Base-by-base conservation (phyloP, 2,329 filamentous ascomycete genomes). In the Claviceps sp. region DNA sequence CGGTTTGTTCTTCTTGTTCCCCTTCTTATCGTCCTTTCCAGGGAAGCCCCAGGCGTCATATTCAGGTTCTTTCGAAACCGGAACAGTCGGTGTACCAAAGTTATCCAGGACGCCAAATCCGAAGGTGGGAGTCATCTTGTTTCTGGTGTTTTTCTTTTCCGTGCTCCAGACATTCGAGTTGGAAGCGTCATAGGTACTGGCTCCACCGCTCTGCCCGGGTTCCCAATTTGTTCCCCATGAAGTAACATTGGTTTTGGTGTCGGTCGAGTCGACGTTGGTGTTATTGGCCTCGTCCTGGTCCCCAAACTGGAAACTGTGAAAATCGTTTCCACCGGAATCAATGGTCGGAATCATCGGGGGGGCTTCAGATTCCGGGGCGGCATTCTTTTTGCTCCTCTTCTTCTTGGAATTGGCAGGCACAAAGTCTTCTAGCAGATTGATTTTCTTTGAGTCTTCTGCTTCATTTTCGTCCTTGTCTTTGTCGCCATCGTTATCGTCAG, bases 281-380 rank as follows among this genome's bases (percentile, higher is more conserved):
- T 82, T 77, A 52, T 78, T 77, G 1, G 80, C 77, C n/a, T 70
- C 73, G 26, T 68, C 62, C 52, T 84, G 81, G 57, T 82, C 76
- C n/a, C 64, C 64, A 26, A 88, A 66, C 59, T 80, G 85, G 57
- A 89, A 80, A 30, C 87, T 82, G 45, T 85, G 75, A 58, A 87
- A 87, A 5, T 64, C 57, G 49, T 67, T 65, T n/a, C 74, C 68
- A 52, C 77, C 75, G 44, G 74, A 68, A 47, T 72, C 73, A 22
- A 62, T 59, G 16, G 57, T 60, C 3, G 64, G 59, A 17, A 62
- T 61, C 30, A 48, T 58, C 2, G 65, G 59, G 19, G 64, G 61
- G 16, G 59, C 56, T 17, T 60, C 63, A 11, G 62, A 56, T 26
- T 65, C 62, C 1, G 58, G 55, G n/a, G 55, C 57, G 11, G 56